Evolutionary conservation across 176 grass and related monocot species (phyloP).

Genomic region (Triticum turgidum): DNA sequence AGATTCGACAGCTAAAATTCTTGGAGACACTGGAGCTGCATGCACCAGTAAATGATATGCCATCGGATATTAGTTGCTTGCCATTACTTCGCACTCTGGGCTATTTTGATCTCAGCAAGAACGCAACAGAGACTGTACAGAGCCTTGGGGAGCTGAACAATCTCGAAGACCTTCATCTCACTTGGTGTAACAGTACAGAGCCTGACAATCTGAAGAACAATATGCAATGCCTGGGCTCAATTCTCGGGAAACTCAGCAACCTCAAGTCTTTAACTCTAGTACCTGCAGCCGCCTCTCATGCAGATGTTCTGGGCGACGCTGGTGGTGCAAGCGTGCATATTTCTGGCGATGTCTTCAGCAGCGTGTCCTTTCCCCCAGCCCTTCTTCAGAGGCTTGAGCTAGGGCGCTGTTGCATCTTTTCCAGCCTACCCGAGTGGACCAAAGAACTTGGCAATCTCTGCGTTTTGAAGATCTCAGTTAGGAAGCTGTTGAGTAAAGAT

Average conservation of each 20-base stretch:
- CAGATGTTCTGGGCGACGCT: neutral
- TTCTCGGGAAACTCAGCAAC: neutral
- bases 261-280: neutral
- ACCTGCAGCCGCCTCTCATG: neutral
- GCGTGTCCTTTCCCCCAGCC: neutral
- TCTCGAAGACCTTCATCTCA: neutral
- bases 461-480: neutral
- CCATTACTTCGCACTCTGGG: neutral
- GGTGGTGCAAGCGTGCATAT: neutral
- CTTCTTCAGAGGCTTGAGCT: conserved; percentile 7
- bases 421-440: neutral
- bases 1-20: neutral
- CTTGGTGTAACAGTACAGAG: neutral
- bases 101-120: neutral
- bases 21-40: neutral
- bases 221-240: neutral
- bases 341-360: neutral
- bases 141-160: neutral
- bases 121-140: neutral
- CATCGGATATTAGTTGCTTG: neutral
- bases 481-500: neutral
- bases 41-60: neutral
- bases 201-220: neutral
- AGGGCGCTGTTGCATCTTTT: neutral
- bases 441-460: neutral